phyloP scores from a whole-genome alignment of 2,329 filamentous ascomycete species.

The Fusarium longipes region DNA sequence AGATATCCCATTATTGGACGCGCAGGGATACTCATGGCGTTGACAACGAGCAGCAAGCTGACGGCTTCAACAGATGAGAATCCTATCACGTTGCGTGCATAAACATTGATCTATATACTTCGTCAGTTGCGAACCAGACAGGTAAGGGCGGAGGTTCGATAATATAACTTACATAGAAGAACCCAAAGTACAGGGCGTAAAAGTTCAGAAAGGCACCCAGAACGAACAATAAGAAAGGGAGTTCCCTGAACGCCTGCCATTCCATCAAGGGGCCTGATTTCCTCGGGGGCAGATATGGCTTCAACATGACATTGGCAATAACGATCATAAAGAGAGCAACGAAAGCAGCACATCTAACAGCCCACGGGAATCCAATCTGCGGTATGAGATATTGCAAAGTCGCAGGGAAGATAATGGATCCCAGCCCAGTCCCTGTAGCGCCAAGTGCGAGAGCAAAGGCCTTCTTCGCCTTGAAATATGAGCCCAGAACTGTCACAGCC shows the following conservation, averaged over 20 bases:
- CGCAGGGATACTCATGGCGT: conserved; percentile 69
- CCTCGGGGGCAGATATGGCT: conserved; percentile 60
- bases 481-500: conserved; percentile 68
- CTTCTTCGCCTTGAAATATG: conserved; percentile 69
- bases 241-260: conserved; percentile 66
- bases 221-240: conserved; percentile 64
- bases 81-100: conserved; percentile 51
- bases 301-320: conserved; percentile 54
- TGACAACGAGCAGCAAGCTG: conserved; percentile 71
- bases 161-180: conserved; percentile 57
- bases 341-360: conserved; percentile 73
- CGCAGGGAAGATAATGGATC: conserved; percentile 67
- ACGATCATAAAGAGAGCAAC: conserved; percentile 63
- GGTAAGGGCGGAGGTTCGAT: conserved; percentile 44
- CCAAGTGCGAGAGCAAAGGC: conserved; percentile 70
- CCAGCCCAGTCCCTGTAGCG: conserved; percentile 68
- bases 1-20: conserved; percentile 68
- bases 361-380: conserved; percentile 70
- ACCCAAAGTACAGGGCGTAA: conserved; percentile 54
- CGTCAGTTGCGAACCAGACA: conserved; percentile 6
- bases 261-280: conserved; percentile 65
- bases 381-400: conserved; percentile 68
- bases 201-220: conserved; percentile 60
- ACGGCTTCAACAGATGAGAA: conserved; percentile 63
- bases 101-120: conserved; percentile 55